Evolutionary conservation across 164 flowering plant species (phyloP).

Genomic region (Protea cynaroides): DNA sequence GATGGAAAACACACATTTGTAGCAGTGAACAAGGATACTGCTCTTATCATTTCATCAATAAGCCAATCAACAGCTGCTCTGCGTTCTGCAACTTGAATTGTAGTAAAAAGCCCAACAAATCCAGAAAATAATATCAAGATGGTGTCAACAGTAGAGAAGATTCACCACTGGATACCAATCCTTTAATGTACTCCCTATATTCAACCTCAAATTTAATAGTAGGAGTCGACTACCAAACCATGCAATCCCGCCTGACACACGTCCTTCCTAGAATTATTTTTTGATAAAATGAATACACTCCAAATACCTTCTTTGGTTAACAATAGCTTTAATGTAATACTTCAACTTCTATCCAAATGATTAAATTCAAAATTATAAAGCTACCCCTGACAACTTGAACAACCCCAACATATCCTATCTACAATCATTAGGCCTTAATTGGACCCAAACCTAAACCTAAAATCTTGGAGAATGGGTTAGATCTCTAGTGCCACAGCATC

Average conservation of each 20-base stretch:
- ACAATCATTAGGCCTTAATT: too few species aligned
- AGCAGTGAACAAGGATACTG: slow-evolving; percentile 55
- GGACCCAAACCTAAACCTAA: too few species aligned
- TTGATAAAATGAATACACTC: slow-evolving; percentile 47
- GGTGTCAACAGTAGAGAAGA: slow-evolving; percentile 4
- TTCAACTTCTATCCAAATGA: too few species aligned
- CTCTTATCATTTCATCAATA: slow-evolving; percentile 64
- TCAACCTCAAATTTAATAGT: slow-evolving; percentile 49
- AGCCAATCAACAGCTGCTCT: slow-evolving; percentile 70
- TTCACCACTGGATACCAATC: slow-evolving; percentile 75
- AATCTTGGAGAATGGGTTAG: too few species aligned
- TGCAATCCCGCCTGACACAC: slow-evolving; percentile 37
- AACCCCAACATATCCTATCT: too few species aligned
- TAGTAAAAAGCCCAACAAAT: not conserved
- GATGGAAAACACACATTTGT: not conserved
- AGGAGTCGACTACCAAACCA: slow-evolving; percentile 69
- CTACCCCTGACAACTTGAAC: too few species aligned
- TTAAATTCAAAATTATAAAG: too few species aligned
- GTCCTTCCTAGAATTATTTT: slow-evolving; percentile 49
- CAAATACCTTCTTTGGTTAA: too few species aligned
- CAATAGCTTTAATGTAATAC: too few species aligned
- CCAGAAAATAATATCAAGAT: slow-evolving; percentile 8
- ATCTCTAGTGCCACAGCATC: too few species aligned
- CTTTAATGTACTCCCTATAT: slow-evolving; percentile 42
- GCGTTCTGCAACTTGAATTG: slow-evolving; percentile 40